Evolutionary conservation across 441 rosid species (phyloP).

Genomic region (Euphorbia celastroides): DNA sequence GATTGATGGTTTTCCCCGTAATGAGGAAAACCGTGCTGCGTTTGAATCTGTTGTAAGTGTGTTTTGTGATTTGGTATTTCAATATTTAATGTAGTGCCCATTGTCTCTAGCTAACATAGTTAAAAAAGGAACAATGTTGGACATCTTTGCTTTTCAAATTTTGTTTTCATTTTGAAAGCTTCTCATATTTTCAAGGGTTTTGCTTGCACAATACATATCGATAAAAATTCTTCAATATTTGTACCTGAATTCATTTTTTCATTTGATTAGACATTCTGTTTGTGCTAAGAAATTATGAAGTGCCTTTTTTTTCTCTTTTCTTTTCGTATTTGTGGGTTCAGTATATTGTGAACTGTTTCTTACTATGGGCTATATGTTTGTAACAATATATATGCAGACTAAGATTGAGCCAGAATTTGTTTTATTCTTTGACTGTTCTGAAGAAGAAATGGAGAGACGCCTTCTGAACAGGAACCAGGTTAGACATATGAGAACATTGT

Average conservation of each 20-base stretch:
- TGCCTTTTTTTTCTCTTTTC: not conserved
- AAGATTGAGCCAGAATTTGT: slow-evolving; percentile 67
- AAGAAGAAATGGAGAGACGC: slow-evolving; percentile 81
- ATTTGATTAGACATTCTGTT: no score
- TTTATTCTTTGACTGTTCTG: slow-evolving; percentile 70
- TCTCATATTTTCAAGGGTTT: not conserved
- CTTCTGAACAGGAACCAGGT: slow-evolving; percentile 81
- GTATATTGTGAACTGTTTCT: not conserved
- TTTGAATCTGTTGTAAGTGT: slow-evolving; percentile 71
- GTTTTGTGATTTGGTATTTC: not conserved
- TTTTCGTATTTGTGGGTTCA: not conserved
- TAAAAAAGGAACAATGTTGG: not conserved
- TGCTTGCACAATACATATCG: not conserved
- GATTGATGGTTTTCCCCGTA: slow-evolving; percentile 92
- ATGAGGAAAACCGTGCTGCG: slow-evolving; percentile 84
- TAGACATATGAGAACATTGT: slow-evolving; percentile 17
- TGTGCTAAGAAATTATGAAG: no score
- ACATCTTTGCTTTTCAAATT: not conserved
- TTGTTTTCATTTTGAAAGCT: not conserved
- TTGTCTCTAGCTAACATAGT: not conserved
- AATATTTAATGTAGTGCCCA: not conserved
- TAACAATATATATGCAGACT: slow-evolving; percentile 41
- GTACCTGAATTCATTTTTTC: not conserved
- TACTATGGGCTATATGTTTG: not conserved
- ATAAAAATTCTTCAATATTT: not conserved